Conservation (phyloP, 331 rosid genomes). For the Quercus lobata region DNA sequence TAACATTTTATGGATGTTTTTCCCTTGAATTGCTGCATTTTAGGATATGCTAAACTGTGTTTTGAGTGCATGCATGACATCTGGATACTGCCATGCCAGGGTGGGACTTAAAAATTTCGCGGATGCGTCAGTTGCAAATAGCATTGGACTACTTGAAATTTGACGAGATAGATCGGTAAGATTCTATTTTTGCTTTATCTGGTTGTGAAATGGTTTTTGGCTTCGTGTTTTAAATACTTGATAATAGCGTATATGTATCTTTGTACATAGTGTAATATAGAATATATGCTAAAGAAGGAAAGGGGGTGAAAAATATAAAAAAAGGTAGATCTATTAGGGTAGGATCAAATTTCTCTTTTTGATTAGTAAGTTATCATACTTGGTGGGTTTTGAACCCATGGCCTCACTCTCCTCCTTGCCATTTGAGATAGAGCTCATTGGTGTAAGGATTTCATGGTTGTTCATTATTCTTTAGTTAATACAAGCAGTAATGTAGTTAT, state of each 20-base stretch:
- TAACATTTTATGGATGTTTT: background rate
- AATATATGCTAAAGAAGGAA: background rate
- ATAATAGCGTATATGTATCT: background rate
- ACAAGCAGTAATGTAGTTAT: no score
- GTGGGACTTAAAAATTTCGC: constrained; percentile 82
- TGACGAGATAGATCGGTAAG: constrained; percentile 83
- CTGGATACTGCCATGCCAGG: constrained; percentile 54
- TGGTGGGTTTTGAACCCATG: no score
- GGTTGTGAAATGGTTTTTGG: constrained; percentile 6
- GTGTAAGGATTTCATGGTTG: no score
- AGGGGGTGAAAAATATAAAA: background rate
- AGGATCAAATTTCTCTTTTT: background rate
- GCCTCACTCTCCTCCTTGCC: no score
- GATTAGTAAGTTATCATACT: no score
- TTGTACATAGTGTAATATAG: background rate
- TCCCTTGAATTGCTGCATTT: background rate
- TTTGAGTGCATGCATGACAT: constrained; percentile 20
- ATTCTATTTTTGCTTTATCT: constrained; percentile 24
- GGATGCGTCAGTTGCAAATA: constrained; percentile 72
- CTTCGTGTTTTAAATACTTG: background rate
- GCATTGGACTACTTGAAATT: constrained; percentile 84
- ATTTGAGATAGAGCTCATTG: no score
- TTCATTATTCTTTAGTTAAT: no score
- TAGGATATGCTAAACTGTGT: constrained; percentile 7
- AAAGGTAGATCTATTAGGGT: background rate